phyloP scores from a whole-genome alignment of 2,329 filamentous ascomycete species.

The Chaetomium globosum region DNA sequence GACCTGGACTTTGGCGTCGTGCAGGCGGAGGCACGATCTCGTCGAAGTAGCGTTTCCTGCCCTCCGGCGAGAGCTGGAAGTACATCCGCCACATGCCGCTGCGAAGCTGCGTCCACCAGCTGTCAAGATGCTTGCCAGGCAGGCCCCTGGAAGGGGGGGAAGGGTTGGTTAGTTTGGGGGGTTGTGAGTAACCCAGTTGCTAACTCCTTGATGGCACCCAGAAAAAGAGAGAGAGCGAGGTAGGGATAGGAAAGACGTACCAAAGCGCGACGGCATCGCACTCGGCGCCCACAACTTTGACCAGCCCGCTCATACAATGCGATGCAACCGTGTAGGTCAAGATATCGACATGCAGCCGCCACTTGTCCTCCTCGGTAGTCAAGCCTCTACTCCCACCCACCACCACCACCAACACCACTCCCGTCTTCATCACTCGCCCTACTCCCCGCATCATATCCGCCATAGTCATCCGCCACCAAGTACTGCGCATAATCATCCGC shows the following conservation, averaged over 20 bases:
- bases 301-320: conserved; percentile 73
- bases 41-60: conserved; percentile 71
- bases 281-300: conserved; percentile 72
- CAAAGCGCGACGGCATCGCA: conserved; percentile 79
- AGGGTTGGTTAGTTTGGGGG: not conserved
- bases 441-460: not conserved
- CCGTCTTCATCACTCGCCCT: not conserved
- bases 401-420: conserved; percentile 35
- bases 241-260: conserved; percentile 51
- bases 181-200: not conserved
- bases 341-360: conserved; percentile 75
- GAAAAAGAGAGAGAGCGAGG: not conserved
- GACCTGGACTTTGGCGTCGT: conserved; percentile 69
- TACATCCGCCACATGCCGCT: conserved; percentile 77
- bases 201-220: not conserved
- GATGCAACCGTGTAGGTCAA: conserved; percentile 77
- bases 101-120: conserved; percentile 70
- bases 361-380: conserved; percentile 65
- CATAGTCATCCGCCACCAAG: conserved; percentile 70
- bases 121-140: conserved; percentile 72
- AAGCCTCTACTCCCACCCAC: conserved; percentile 42
- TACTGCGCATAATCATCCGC: conserved; percentile 74
- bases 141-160: conserved; percentile 62
- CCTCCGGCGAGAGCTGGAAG: conserved; percentile 73
- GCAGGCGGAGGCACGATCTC: conserved; percentile 76